Base-by-base conservation (phyloP, 2,329 filamentous ascomycete genomes). In the Daldinia sp. region DNA sequence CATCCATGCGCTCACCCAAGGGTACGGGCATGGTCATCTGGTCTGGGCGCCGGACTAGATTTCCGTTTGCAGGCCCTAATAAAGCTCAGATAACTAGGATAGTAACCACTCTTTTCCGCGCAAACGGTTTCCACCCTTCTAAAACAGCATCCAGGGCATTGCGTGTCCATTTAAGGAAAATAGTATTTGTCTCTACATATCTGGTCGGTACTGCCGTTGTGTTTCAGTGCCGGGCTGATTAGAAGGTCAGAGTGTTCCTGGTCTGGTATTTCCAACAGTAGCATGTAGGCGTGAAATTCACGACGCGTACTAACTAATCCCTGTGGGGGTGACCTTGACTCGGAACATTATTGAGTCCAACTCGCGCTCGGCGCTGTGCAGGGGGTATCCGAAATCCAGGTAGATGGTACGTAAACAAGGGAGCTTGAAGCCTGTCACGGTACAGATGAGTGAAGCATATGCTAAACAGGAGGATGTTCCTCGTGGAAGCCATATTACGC, bases 21-120 rank as follows among this genome's bases (percentile, higher is more conserved):
- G 56, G 52, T 59, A 49, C 41, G 64, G 64, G 39, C 62, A 68
- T 61, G 66, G 66, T 65, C 64, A 68, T 64, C 59, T 67, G 58
- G 58, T 47, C 58, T 63, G 58, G 64, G 61, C 59, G 64, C 54
- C 66, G 66, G 66, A 64, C 58, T 59, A 63, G 64, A 67, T 65
- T 67, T 61, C 66, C 64, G 64, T 67, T 68, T 66, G 60, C 48
- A 68, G 66, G 56, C 60, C 63, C 47, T 53, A 63, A 54, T 50
- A 47, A 66, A 62, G 41, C 35, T 63, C 57, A 54, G 17, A 51
- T 45, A 23, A 53, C 65, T 43, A 68, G 65, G 63, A 63, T 65
- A 32, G 55, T 47, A 56, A 29, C 43, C 47, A 59, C 47, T 49
- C 49, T 56, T 63, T 63, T 63, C 59, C 57, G 55, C 53, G 65